Base-by-base conservation (phyloP, 2,329 filamentous ascomycete genomes). In the Alternaria sp. region DNA sequence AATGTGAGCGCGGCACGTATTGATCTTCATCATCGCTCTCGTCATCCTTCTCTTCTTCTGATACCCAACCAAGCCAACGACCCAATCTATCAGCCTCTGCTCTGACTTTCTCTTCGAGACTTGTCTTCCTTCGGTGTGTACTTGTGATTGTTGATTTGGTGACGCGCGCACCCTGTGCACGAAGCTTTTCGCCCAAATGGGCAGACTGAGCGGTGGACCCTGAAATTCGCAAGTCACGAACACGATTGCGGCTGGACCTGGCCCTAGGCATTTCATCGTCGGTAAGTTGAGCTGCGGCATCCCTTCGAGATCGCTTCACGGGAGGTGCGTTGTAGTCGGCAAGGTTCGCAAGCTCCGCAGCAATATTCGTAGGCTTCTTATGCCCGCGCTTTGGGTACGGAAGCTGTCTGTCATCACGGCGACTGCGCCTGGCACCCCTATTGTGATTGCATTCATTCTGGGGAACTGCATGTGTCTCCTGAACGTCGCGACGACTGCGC, bases 241-340 rank as follows among this genome's bases (percentile, higher is more conserved):
- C 17, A 3, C 21, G 11, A 2, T 17, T 25, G 10, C 25, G 51
- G 21, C 17, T 17, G 25, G 10, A 6, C 30, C 43, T 19, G 9
- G 10, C 9, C n/a, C 9, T 19, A 1, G 36, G 21, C 11, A 13
- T 13, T n/a, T 59, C 28, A 17, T 44, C 6, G 4, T 32, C 36
- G 25, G n/a, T 30, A 19, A 30, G 15, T 7, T 17, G 19, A 17
- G 32, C 9, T 19, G 3, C 12, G 6, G 10, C 9, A 36, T 40
- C 13, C 21, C 0, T 45, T 0, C 36, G 23, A 1, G 49, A n/a
- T 12, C 23, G 36, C 25, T n/a, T n/a, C 2, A 36, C 57, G n/a
- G 56, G 61, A 11, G 61, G 50, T n/a, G 46, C 30, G 12, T 63
- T 51, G 32, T 32, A 55, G 61, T 63, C 61, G 13, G 61, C 61